Evolutionary conservation across 352 stramenopile genomes (phyloP).

Genomic region (Hyaloperonospora brassicae): DNA sequence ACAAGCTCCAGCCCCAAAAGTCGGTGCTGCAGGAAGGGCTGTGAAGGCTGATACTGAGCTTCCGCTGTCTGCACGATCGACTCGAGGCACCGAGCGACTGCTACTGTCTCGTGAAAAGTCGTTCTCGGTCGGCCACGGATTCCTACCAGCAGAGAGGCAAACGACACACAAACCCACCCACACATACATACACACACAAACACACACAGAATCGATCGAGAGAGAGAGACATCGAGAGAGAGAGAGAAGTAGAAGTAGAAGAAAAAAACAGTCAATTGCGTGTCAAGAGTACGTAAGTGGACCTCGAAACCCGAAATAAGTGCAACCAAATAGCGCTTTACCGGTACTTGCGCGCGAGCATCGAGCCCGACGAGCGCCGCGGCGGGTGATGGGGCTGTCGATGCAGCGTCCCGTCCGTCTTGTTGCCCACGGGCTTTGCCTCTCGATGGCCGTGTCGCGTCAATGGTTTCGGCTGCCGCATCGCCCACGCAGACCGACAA

Average conservation of each 20-base stretch:
- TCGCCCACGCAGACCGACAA: constrained; percentile 7
- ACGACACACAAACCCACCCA: background rate
- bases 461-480: constrained; percentile 36
- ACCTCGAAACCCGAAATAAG: no score
- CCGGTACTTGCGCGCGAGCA: constrained; percentile 69
- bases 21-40: background rate
- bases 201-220: constrained; percentile 7
- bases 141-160: constrained; percentile 6
- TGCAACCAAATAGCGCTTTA: constrained; percentile 4
- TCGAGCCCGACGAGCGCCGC: constrained; percentile 55
- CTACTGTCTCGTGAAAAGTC: constrained; percentile 26
- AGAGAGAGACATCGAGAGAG: constrained; percentile 2
- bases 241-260: no score
- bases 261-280: no score
- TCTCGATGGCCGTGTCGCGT: constrained; percentile 42
- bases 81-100: constrained; percentile 13
- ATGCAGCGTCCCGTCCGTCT: constrained; percentile 44
- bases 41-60: background rate
- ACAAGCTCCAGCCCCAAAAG: background rate
- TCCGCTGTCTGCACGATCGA: background rate
- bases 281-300: no score
- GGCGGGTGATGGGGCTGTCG: constrained; percentile 40
- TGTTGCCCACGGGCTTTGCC: constrained; percentile 25
- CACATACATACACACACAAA: background rate
- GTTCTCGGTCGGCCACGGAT: constrained; percentile 29